Evolutionary conservation across 345 rosid genomes (phyloP).

Genomic region (Fremontodendron californicum): DNA sequence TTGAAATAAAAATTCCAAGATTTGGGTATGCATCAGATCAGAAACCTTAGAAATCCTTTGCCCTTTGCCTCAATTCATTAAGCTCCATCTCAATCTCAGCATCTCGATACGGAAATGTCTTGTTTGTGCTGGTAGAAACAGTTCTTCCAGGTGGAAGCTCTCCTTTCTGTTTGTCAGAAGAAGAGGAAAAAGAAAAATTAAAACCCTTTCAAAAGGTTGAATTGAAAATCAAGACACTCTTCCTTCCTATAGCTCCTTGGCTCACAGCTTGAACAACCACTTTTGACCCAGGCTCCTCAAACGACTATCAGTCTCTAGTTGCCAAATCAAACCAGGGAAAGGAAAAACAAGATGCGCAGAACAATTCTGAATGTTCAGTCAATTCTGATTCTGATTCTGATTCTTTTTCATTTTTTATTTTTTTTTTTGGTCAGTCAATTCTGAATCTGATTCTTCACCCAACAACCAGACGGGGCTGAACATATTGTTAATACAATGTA

Average conservation of each 20-base stretch:
- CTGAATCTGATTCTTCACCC: neutral
- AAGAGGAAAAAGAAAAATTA: neutral
- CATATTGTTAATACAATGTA: neutral
- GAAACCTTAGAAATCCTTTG: constrained; percentile 37
- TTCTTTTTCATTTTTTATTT: neutral
- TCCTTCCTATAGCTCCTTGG: neutral
- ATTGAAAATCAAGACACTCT: neutral
- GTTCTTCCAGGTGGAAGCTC: constrained; percentile 70
- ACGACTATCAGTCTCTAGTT: neutral
- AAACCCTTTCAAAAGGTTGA: neutral
- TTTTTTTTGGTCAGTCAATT: neutral
- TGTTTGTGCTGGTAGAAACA: constrained; percentile 23
- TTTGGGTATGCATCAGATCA: neutral
- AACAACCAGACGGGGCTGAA: neutral
- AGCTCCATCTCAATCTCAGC: constrained; percentile 64
- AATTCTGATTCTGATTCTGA: neutral
- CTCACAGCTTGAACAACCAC: neutral
- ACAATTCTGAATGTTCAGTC: neutral
- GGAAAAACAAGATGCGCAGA: neutral
- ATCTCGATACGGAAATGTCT: constrained; percentile 38
- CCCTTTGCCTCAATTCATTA: constrained; percentile 52
- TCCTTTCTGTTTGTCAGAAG: constrained; percentile 45
- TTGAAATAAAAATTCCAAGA: neutral
- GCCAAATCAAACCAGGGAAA: neutral
- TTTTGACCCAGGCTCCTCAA: neutral